Evolutionary conservation across 108 stramenopile species (phyloP).

Genomic region (Cyclotella kingstonii): DNA sequence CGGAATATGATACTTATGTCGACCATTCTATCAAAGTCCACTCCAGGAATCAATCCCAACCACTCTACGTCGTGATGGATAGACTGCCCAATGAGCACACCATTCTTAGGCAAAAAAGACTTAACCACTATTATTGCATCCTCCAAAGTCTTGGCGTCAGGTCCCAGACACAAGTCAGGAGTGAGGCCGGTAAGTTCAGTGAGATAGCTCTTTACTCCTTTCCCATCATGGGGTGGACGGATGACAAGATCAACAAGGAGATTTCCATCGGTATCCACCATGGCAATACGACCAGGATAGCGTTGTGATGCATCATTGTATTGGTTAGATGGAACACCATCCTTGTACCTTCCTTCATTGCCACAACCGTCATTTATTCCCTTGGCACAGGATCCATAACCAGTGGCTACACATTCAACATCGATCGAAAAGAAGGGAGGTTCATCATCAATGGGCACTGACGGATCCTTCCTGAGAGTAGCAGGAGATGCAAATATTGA

Average conservation of each 20-base stretch:
- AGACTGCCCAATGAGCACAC: conserved; percentile 49
- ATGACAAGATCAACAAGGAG: conserved; percentile 38
- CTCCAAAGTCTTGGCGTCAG: conserved; percentile 29
- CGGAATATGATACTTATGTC: conserved; percentile 51
- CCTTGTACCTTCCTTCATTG: conserved; percentile 21
- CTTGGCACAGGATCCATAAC: conserved; percentile 35
- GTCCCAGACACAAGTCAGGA: conserved; percentile 26
- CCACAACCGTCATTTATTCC: conserved; percentile 40
- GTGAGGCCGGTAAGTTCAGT: conserved; percentile 52
- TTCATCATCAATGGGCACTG: background rate
- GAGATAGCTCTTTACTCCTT: conserved; percentile 44
- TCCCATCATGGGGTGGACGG: conserved; percentile 29
- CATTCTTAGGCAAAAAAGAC: conserved; percentile 38
- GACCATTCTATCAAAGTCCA: conserved; percentile 35
- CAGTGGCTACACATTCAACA: conserved; percentile 59
- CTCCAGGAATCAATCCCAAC: conserved; percentile 43
- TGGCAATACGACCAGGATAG: conserved; percentile 44
- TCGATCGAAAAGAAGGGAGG: conserved; percentile 49
- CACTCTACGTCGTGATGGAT: conserved; percentile 53
- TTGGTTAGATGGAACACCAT: conserved; percentile 22
- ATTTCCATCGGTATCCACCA: conserved; percentile 49
- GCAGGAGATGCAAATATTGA: conserved; percentile 19
- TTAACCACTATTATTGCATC: conserved; percentile 26
- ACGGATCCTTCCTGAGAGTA: conserved; percentile 3
- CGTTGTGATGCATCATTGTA: conserved; percentile 39